Base-by-base conservation (phyloP, 75 land plant species). In the Azolla pinnata region DNA sequence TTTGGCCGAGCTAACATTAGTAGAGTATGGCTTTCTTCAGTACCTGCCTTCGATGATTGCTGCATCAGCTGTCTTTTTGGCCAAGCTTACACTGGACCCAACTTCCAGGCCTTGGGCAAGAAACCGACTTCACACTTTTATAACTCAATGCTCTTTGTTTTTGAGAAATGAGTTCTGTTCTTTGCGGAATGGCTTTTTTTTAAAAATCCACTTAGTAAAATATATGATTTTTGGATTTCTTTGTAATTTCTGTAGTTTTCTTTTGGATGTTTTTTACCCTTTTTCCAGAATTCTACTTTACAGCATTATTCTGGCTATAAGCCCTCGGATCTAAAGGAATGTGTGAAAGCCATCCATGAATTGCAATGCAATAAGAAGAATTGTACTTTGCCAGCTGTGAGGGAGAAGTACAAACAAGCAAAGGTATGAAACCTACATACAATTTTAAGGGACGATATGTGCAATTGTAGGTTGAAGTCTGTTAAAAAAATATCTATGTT, bases 41-140 rank as follows among this genome's bases (percentile, higher is more conserved):
- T 89, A 73, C 44, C 63, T 77, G 7, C 98, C 96, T 33, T 93
- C 96, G 8, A 47, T 68, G 25, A 40, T 86, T 29, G 98, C 98
- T 28, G 96, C 91, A 8, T 85, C 98, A 31, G 96, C 85, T 65
- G 81, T 93, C 1, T 93, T 83, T 45, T 71, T 93, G 31, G 90
- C 98, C 8, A 82, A 83, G 72, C 74, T 87, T 76, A 93, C 96
- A 4, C 62, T 89, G 20, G 75, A 89, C 49, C 84, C 81, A 9
- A 65, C 77, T 1, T 44, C 10, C 9, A 62, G 75, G 48, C 98
- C 98, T 10, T 93, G 98, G 98, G 96, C 86, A 40, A 53, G 59
- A 9, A 14, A 14, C 2, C 20, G 23, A n/a, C n/a, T n/a, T n/a
- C n/a, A n/a, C n/a, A n/a, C n/a, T n/a, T n/a, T n/a, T n/a, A n/a